Percentiles rank a stretch among this genome's conserved stretches.
Evolutionary conservation across 768 basidiomycete genomes (phyloP).

Genomic region (Boletus rubroflammeus): DNA sequence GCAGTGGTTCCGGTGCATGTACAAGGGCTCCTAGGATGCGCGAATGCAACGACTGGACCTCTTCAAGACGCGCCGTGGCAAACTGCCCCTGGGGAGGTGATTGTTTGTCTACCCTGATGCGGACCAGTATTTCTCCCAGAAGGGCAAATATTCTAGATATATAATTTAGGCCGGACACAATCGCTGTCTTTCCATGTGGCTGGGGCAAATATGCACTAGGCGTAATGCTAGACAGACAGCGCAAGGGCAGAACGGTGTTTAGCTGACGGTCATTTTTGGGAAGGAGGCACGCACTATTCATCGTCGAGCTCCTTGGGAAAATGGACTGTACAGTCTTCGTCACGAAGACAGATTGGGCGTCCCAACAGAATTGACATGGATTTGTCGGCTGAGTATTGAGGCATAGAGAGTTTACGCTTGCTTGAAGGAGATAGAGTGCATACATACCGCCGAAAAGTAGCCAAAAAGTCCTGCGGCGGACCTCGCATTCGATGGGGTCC

Average conservation of each 20-base stretch:
- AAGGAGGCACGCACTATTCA: slow-evolving; percentile 64
- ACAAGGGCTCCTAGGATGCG: slow-evolving; percentile 71
- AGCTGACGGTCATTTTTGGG: slow-evolving; percentile 24
- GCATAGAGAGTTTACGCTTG: background rate
- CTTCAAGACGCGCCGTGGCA: slow-evolving; percentile 79
- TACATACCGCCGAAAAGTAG: slow-evolving; percentile 78
- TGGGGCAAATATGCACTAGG: slow-evolving; percentile 78
- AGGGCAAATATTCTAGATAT: slow-evolving; percentile 82
- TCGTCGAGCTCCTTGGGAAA: slow-evolving; percentile 88
- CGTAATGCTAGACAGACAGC: slow-evolving; percentile 59
- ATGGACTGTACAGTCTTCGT: slow-evolving; percentile 88
- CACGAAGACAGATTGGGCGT: slow-evolving; percentile 79
- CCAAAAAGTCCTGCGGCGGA: slow-evolving; percentile 86
- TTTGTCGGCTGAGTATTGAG: slow-evolving; percentile 63
- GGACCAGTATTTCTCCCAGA: slow-evolving; percentile 81
- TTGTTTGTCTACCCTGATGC: slow-evolving; percentile 82
- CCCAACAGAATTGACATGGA: slow-evolving; percentile 84
- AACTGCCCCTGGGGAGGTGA: slow-evolving; percentile 84
- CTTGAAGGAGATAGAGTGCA: background rate
- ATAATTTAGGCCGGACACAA: slow-evolving; percentile 85
- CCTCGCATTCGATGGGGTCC: slow-evolving; percentile 84
- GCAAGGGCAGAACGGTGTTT: slow-evolving; percentile 19
- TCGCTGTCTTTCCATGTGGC: slow-evolving; percentile 81
- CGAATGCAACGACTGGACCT: slow-evolving; percentile 75
- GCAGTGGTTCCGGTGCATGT: slow-evolving; percentile 73